These are phyloP conservation scores for Tephrocybe sp. DNA, from an alignment of 768 basidiomycete genomes.

Conservation along the genomic window DNA sequence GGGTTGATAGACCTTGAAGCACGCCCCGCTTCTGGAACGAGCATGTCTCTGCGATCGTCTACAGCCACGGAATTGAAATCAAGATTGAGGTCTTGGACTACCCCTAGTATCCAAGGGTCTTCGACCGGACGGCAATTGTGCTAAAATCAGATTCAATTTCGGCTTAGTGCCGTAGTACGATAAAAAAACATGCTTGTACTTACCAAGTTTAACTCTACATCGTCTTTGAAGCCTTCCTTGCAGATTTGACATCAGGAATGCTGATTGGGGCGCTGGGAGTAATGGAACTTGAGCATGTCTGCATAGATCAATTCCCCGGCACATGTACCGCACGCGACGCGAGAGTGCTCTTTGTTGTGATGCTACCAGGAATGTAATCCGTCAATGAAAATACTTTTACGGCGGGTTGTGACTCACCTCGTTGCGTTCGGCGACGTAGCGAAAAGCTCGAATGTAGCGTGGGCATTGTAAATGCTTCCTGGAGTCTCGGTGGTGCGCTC, in stretches of 20 bases:
- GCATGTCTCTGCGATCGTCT: no score
- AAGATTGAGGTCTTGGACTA: no score
- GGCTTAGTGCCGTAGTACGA: no score
- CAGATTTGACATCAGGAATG: neutral
- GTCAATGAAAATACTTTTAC: neutral
- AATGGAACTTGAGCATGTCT: slow-evolving; percentile 15
- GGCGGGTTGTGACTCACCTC: slow-evolving; percentile 24
- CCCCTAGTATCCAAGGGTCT: no score
- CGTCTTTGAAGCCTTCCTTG: neutral
- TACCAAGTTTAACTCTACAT: neutral
- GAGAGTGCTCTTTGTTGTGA: slow-evolving; percentile 24
- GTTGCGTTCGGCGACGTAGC: slow-evolving; percentile 27
- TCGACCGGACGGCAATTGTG: no score
- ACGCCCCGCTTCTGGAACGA: no score
- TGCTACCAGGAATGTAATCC: slow-evolving; percentile 25
- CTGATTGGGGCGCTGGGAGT: neutral
- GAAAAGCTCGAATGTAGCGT: slow-evolving; percentile 43
- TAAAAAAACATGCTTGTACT: neutral
- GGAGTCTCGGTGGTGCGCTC: slow-evolving; percentile 48
- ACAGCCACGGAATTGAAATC: no score
- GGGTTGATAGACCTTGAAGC: no score
- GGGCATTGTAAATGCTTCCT: slow-evolving; percentile 44
- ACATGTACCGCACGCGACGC: slow-evolving; percentile 23
- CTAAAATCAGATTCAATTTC: no score
- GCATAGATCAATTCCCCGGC: slow-evolving; percentile 28